A percentile compares a stretch with the other conserved stretches of the same genome.
phyloP scores from a whole-genome alignment of 441 rosid species.

The Eruca vesicaria region DNA sequence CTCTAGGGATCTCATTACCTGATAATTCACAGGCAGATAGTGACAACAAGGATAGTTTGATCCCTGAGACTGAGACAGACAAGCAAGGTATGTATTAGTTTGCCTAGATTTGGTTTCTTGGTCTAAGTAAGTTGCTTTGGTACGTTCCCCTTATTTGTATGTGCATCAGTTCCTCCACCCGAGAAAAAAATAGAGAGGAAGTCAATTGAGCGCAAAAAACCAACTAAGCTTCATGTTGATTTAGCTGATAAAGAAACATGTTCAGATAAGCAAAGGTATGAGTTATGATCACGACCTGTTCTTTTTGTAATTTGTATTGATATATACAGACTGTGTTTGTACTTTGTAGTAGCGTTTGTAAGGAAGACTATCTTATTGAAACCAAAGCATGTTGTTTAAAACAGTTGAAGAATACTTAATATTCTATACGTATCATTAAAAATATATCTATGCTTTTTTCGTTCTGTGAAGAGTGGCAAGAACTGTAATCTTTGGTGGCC shows the following conservation, averaged over 20 bases:
- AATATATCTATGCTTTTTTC: not conserved
- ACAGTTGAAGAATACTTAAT: not conserved
- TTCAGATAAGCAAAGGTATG: constrained; percentile 89
- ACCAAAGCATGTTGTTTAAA: not conserved
- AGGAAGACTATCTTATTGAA: constrained; percentile 2
- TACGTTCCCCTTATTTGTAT: constrained; percentile 7
- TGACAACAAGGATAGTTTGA: constrained; percentile 25
- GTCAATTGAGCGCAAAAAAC: constrained; percentile 46
- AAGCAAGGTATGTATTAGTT: not conserved
- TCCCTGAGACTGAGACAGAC: constrained; percentile 19
- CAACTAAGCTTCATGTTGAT: constrained; percentile 42
- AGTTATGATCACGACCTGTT: not conserved
- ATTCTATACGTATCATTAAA: not conserved
- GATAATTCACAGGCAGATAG: constrained; percentile 31
- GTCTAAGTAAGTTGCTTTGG: not conserved
- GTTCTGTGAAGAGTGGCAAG: constrained; percentile 79
- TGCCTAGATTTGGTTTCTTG: constrained; percentile 38
- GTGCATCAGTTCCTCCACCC: constrained; percentile 32
- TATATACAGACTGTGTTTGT: not conserved
- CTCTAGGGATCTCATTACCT: constrained; percentile 35
- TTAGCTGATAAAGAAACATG: constrained; percentile 66
- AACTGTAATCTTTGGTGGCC: constrained; percentile 91
- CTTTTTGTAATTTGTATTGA: not conserved
- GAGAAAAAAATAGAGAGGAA: constrained; percentile 37
- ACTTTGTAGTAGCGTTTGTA: not conserved